Conservation (phyloP, 2,329 filamentous ascomycete species). For the Talaromyces sp. region DNA sequence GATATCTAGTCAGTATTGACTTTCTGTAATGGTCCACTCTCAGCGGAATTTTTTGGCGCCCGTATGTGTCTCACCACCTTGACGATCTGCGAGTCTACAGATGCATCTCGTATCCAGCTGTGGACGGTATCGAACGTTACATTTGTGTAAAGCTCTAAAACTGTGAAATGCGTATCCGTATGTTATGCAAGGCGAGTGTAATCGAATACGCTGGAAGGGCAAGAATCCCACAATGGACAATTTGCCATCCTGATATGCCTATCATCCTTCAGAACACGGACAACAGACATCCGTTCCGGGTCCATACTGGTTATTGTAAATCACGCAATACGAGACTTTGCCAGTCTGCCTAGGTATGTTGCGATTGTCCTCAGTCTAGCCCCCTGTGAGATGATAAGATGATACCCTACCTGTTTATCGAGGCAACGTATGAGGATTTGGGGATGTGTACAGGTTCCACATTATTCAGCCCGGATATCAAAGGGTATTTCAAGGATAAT, state of each 20-base stretch:
- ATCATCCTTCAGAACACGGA: neutral
- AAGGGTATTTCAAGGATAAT: constrained; percentile 6
- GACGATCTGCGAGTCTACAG: neutral
- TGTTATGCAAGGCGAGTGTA: neutral
- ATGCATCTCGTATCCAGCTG: neutral
- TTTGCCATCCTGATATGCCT: neutral
- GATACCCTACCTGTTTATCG: neutral
- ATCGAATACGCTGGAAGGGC: neutral
- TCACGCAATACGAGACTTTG: neutral
- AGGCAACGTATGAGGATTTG: neutral
- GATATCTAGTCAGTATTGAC: neutral
- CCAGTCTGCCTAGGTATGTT: neutral
- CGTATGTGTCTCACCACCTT: neutral
- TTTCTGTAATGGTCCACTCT: neutral
- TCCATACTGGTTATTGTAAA: neutral
- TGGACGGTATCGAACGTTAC: neutral
- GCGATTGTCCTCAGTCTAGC: neutral
- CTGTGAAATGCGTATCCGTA: neutral
- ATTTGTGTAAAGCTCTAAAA: neutral
- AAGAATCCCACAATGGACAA: neutral
- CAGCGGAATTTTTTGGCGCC: neutral
- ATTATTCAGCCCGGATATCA: neutral
- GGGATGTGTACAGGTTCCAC: neutral
- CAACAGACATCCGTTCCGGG: neutral
- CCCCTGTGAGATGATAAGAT: neutral